These are phyloP conservation scores for Hericium erinaceus DNA, from an alignment of 768 basidiomycete species.

Conservation along the genomic window DNA sequence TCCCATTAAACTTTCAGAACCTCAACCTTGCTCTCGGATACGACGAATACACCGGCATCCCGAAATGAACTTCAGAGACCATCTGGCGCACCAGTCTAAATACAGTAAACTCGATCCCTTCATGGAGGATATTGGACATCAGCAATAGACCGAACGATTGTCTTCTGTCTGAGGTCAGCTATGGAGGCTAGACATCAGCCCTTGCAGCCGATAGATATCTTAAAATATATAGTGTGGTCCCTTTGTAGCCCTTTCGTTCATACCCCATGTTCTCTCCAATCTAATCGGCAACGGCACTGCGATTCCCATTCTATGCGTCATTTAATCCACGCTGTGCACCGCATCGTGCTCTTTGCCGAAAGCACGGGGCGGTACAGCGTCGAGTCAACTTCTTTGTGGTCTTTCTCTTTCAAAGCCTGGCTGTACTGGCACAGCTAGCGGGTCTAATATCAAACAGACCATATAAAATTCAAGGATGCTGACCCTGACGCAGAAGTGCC, in stretches of 20 bases:
- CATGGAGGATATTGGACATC: too few species aligned
- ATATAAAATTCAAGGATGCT: not conserved
- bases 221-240: too few species aligned
- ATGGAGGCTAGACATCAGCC: too few species aligned
- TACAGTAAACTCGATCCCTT: too few species aligned
- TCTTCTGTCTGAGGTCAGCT: too few species aligned
- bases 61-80: conserved; percentile 15
- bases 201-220: too few species aligned
- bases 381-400: not conserved
- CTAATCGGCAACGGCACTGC: too few species aligned
- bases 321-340: not conserved
- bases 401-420: not conserved
- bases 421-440: not conserved
- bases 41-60: conserved; percentile 78
- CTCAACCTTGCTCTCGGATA: conserved; percentile 84
- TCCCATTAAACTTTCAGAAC: conserved; percentile 42
- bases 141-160: too few species aligned
- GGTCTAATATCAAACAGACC: not conserved
- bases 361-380: not conserved
- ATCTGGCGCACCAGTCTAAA: too few species aligned
- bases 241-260: too few species aligned
- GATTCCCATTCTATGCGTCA: too few species aligned
- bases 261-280: too few species aligned
- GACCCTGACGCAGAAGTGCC: not conserved
- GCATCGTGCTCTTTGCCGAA: not conserved